phyloP scores from a whole-genome alignment of 1,284 basidiomycete genomes.

The Fistulina hepatica region DNA sequence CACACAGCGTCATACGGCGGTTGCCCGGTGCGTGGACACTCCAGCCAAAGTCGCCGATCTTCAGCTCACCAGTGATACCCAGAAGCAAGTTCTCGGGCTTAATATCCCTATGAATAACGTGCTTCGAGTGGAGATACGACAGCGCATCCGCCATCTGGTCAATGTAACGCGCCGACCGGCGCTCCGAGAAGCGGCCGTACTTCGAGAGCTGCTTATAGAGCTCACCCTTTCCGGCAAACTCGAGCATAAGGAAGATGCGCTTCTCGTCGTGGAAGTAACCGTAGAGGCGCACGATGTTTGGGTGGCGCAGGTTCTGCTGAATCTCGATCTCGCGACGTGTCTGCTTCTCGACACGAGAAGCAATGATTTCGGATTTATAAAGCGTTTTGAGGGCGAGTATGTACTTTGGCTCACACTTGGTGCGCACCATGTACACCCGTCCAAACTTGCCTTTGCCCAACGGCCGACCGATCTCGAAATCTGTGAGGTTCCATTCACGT shows the following conservation, averaged over 20 bases:
- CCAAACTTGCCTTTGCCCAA: constrained; percentile 99
- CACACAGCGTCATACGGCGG: constrained; percentile 82
- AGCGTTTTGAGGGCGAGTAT: constrained; percentile 96
- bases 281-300: constrained; percentile 87
- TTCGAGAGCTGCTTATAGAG: constrained; percentile 93
- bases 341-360: constrained; percentile 84
- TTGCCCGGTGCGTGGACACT: constrained; percentile 95
- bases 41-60: constrained; percentile 99
- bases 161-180: constrained; percentile 80
- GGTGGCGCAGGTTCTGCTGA: constrained; percentile 94
- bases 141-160: constrained; percentile 98
- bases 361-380: constrained; percentile 93
- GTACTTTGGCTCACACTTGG: constrained; percentile 78
- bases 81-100: constrained; percentile 97
- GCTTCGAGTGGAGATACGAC: constrained; percentile 87
- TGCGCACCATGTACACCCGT: constrained; percentile 96
- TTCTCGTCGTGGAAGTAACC: constrained; percentile 98
- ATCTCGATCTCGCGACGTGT: constrained; percentile 97
- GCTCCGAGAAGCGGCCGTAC: constrained; percentile 79
- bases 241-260: constrained; percentile 96
- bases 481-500: constrained; percentile 73
- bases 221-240: constrained; percentile 94
- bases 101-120: constrained; percentile 98
- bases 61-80: constrained; percentile 92
- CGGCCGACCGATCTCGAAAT: constrained; percentile 92